Evolutionary conservation across 2,329 filamentous ascomycete species (phyloP).

Genomic region (Exserohilum rostratum): DNA sequence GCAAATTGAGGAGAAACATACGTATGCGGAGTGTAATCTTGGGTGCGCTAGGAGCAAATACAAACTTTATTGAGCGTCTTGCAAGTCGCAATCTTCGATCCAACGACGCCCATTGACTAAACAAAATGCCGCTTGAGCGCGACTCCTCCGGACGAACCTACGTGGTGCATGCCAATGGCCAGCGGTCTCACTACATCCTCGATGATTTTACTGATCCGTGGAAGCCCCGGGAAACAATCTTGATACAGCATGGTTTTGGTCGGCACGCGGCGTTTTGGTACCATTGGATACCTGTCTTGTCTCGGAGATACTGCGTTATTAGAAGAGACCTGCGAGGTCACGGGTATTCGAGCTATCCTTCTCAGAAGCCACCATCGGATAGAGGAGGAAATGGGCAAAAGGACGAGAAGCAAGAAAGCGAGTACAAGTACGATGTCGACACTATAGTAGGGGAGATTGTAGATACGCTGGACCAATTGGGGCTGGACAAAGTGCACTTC

Average conservation of each 20-base stretch:
- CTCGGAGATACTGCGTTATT: constrained; percentile 40
- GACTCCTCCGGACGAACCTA: constrained; percentile 32
- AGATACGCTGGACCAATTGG: constrained; percentile 45
- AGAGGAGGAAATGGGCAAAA: not conserved
- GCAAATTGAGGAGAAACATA: no score
- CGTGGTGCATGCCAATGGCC: constrained; percentile 37
- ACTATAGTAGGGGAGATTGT: constrained; percentile 41
- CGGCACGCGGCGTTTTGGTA: constrained; percentile 46
- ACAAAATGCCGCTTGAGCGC: constrained; percentile 28
- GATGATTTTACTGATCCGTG: constrained; percentile 40
- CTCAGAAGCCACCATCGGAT: not conserved
- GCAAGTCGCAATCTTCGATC: not conserved
- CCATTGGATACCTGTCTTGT: constrained; percentile 45
- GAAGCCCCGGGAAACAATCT: constrained; percentile 42
- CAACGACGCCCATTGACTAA: not conserved
- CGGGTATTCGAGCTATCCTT: constrained; percentile 38
- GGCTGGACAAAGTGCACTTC: constrained; percentile 41
- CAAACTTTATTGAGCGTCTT: not conserved
- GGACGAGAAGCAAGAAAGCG: not conserved
- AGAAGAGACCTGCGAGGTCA: constrained; percentile 45
- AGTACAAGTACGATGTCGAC: constrained; percentile 30
- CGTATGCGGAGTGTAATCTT: no score
- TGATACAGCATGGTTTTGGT: constrained; percentile 49
- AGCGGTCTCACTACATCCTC: constrained; percentile 40
- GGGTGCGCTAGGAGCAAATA: not conserved